Conservation (phyloP, 495 filamentous ascomycete species). For the Penicillium silybi region DNA sequence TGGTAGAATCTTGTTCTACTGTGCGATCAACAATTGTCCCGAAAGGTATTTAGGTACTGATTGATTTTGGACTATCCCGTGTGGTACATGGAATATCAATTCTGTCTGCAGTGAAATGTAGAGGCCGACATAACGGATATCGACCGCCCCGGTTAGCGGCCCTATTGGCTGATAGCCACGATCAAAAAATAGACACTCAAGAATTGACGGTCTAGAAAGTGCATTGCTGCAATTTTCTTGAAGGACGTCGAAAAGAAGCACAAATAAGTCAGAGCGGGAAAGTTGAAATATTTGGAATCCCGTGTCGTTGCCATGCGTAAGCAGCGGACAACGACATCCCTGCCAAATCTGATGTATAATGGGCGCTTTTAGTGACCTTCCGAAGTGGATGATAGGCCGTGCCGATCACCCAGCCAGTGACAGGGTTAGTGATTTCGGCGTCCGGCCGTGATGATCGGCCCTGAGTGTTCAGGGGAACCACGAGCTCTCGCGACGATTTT, state of each 20-base stretch:
- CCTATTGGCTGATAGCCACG: not conserved
- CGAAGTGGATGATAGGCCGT: conserved; percentile 8
- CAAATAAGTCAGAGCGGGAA: not conserved
- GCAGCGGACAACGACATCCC: not conserved
- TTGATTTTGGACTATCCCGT: not conserved
- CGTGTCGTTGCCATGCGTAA: not conserved
- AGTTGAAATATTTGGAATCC: not conserved
- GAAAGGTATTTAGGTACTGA: not conserved
- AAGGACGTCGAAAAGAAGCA: not conserved
- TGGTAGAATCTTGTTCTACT: too few relatives aligned
- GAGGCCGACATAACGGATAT: conserved; percentile 12
- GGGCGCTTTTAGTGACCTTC: conserved; percentile 9
- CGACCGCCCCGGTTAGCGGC: conserved; percentile 3
- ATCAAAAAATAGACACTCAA: not conserved
- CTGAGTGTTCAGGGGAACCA: not conserved
- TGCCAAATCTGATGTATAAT: conserved; percentile 5
- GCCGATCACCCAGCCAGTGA: conserved; percentile 11
- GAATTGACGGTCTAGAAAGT: not conserved
- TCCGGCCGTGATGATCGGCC: conserved; percentile 6
- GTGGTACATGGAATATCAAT: conserved; percentile 8
- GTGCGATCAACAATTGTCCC: not conserved
- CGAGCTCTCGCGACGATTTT: not conserved
- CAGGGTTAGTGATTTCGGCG: conserved; percentile 6
- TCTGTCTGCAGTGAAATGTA: conserved; percentile 11
- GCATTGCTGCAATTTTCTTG: not conserved